Percentiles rank a stretch among this genome's conserved stretches.
Evolutionary conservation across 495 filamentous ascomycete species (phyloP).

Genomic region (Penicillium samsonianum): DNA sequence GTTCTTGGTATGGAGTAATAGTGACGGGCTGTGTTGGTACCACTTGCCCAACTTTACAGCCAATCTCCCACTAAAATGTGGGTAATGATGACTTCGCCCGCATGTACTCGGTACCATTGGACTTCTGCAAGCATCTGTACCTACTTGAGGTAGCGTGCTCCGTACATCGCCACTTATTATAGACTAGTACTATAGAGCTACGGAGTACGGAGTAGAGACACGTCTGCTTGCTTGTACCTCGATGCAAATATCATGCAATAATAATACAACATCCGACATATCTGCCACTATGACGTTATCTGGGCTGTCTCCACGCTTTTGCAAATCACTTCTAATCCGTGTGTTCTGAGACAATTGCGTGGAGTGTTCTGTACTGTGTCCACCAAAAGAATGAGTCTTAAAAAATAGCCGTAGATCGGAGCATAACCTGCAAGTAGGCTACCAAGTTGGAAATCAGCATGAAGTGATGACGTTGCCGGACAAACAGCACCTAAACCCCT

Average conservation of each 20-base stretch:
- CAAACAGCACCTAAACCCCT: neutral
- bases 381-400: neutral
- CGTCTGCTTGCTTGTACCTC: neutral
- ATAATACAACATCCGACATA: neutral
- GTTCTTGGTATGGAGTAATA: constrained; percentile 2
- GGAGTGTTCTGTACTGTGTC: neutral
- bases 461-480: constrained; percentile 5
- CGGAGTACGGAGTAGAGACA: neutral
- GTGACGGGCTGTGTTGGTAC: constrained; percentile 6
- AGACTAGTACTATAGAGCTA: too few species aligned
- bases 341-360: neutral
- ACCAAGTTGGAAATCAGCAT: neutral
- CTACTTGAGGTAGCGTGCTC: neutral
- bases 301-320: neutral
- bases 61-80: neutral
- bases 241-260: neutral
- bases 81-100: constrained; percentile 23
- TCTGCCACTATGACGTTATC: neutral
- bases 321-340: neutral
- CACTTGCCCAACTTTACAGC: neutral
- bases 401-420: neutral
- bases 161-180: neutral
- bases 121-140: neutral
- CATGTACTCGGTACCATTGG: constrained; percentile 8
- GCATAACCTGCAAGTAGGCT: neutral